Base-by-base conservation (phyloP, 306 rosid species). In the Ceratonia siliqua region DNA sequence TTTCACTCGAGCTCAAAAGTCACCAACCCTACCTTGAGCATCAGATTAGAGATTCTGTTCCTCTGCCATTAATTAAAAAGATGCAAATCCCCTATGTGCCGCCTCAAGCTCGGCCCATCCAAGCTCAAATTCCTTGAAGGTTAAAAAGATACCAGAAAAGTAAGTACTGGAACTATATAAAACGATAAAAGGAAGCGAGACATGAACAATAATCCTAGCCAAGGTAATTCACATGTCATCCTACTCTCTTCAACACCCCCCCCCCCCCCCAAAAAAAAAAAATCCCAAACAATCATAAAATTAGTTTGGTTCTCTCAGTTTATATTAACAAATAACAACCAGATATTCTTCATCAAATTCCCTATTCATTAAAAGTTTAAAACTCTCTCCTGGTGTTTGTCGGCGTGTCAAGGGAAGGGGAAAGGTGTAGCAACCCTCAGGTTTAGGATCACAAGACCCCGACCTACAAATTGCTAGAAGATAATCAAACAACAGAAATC, bases 51-150 rank as follows among this genome's bases (percentile, higher is more conserved):
- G 81, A 79, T 50, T 41, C 35, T 56, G 68, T 30, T 75, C 33
- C 46, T 41, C 57, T 20, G 63, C 73, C 73, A 20, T 71, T 41
- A 0, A 20, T 71, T 41, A 0, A 10, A 71, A 65, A 35, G 77
- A 72, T 71, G 66, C 72, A 66, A 36, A 55, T 22, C 79, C 74
- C 42, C 17, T 20, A 22, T 46, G 17, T 45, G 74, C 62, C 41
- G 39, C 64, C 75, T 62, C 75, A 13, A 25, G 73, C 74, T 76
- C 71, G 72, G 52, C 56, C 41, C 70, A 25, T 28, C 6, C 2
- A 45, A 38, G 46, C 68, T 84, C 75, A 84, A 46, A 69, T 32
- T 78, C 88, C 85, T 84, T 84, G 81, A 10, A 45, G 45, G 41
- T 72, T 43, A 28, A 80, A 20, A 35, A 14, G 17, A 74, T 25